phyloP scores from a whole-genome alignment of 1,284 basidiomycete species.

The Heterobasidion irregulare region DNA sequence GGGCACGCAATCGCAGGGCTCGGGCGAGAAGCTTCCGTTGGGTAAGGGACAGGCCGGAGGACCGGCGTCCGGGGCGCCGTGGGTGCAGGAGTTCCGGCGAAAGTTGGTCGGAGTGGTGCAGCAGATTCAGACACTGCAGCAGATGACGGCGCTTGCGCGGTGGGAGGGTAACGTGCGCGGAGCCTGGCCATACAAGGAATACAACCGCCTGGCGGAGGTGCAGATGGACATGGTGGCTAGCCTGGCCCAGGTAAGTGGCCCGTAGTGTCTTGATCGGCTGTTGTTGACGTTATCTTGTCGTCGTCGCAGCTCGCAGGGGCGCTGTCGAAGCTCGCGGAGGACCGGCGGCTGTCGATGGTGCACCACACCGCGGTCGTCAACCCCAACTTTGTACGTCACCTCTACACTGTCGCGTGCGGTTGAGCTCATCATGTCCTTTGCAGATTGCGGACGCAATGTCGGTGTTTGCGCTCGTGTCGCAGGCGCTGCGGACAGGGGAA shows the following conservation, averaged over 20 bases:
- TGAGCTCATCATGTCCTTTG: not conserved
- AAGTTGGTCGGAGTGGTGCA: conserved; percentile 25
- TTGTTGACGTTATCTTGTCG: not conserved
- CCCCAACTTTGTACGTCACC: conserved; percentile 33
- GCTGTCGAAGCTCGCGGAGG: conserved; percentile 29
- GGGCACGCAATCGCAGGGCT: not conserved
- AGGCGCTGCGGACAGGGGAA: conserved; percentile 37
- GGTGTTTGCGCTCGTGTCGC: conserved; percentile 38
- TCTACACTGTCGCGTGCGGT: not conserved
- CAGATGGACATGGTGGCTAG: conserved; percentile 34
- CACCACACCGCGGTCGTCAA: conserved; percentile 37
- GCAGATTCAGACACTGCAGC: conserved; percentile 27
- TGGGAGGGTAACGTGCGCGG: conserved; percentile 44
- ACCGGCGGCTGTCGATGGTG: conserved; percentile 27
- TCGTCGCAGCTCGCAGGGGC: conserved; percentile 30
- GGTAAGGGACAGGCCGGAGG: not conserved
- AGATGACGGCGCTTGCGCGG: conserved; percentile 30
- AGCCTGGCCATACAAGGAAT: conserved; percentile 41
- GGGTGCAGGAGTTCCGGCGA: conserved; percentile 22
- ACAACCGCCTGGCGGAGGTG: conserved; percentile 29
- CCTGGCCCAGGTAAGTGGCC: conserved; percentile 28
- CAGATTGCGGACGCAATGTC: conserved; percentile 18
- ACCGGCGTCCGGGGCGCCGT: not conserved
- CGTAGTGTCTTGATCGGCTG: not conserved
- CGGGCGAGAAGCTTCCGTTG: conserved; percentile 4